phyloP scores from a whole-genome alignment of 116 monocot genomes.

The Zostera marina region DNA sequence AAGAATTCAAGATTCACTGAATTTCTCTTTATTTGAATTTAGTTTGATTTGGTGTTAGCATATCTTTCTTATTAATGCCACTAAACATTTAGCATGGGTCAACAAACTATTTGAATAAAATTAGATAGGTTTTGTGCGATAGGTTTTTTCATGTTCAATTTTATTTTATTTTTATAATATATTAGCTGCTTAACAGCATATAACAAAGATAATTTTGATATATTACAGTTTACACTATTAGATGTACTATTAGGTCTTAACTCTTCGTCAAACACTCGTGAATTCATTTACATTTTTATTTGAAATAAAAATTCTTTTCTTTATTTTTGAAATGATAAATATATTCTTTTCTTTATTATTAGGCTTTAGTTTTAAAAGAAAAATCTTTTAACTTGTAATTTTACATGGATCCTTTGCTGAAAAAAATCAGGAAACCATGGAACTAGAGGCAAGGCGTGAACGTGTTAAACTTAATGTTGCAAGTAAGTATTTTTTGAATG shows the following conservation, averaged over 20 bases:
- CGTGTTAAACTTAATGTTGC: constrained; percentile 55
- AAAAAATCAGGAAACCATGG: constrained; percentile 61
- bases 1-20: background rate
- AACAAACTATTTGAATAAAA: background rate
- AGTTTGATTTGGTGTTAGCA: background rate
- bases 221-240: no score
- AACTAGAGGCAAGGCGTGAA: constrained; percentile 65
- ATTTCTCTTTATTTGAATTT: background rate
- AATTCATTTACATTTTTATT: no score
- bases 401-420: background rate
- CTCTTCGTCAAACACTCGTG: no score
- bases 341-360: background rate
- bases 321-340: no score
- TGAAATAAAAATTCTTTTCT: no score
- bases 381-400: background rate
- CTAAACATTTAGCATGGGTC: background rate
- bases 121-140: no score
- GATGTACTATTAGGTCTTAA: no score
- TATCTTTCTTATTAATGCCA: background rate
- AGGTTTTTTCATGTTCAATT: no score
- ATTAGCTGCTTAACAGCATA: no score
- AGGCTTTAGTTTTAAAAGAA: background rate
- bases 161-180: no score
- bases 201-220: no score
- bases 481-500: constrained; percentile 21